Percentiles rank a stretch among this genome's conserved stretches.
phyloP scores from a whole-genome alignment of 495 filamentous ascomycete species.

The Trichoderma virens region DNA sequence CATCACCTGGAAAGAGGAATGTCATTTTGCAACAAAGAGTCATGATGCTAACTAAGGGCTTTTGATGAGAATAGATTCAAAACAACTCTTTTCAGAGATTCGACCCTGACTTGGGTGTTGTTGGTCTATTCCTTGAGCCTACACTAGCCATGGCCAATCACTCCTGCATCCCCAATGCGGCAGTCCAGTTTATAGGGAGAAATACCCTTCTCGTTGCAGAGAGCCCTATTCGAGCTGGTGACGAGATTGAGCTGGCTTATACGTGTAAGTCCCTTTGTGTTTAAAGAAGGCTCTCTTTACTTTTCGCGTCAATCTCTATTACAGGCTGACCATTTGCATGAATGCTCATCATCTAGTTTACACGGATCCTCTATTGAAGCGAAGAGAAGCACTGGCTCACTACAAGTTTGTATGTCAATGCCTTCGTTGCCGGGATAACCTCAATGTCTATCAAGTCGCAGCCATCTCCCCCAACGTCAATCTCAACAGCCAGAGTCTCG shows the following conservation, averaged over 20 bases:
- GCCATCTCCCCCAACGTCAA: slow-evolving; percentile 24
- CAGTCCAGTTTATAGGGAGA: slow-evolving; percentile 38
- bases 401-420: slow-evolving; percentile 40
- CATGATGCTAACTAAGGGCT: slow-evolving; percentile 5
- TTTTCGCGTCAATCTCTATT: background rate
- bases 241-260: slow-evolving; percentile 45
- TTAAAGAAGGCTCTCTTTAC: background rate
- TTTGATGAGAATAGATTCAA: slow-evolving; percentile 32
- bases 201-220: slow-evolving; percentile 32
- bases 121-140: slow-evolving; percentile 36
- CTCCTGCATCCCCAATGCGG: slow-evolving; percentile 45
- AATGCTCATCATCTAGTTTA: slow-evolving; percentile 20
- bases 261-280: slow-evolving; percentile 41
- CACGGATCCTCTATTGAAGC: slow-evolving; percentile 22
- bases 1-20: background rate
- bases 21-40: background rate
- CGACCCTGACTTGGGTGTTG: slow-evolving; percentile 30
- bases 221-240: slow-evolving; percentile 31
- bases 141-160: slow-evolving; percentile 45
- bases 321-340: background rate
- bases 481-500: slow-evolving; percentile 29
- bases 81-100: slow-evolving; percentile 39
- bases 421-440: slow-evolving; percentile 30
- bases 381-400: slow-evolving; percentile 26
- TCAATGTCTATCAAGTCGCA: slow-evolving; percentile 39